Percentiles rank a stretch among this genome's conserved stretches.
These are phyloP conservation scores for Cercis canadensis DNA, from an alignment of 306 rosid genomes.

Conservation along the genomic window DNA sequence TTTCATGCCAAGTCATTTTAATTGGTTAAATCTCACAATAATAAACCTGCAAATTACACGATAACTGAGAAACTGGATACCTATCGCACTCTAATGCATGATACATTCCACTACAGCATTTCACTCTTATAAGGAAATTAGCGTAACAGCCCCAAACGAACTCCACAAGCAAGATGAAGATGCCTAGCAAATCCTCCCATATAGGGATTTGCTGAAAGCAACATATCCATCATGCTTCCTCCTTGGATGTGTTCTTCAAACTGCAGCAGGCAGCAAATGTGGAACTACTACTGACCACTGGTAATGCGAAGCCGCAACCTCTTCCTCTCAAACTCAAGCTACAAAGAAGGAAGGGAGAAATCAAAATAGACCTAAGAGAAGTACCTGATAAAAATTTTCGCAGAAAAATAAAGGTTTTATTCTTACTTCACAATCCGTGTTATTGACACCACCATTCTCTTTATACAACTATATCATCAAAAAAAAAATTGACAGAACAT, in stretches of 20 bases:
- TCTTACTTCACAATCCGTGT: neutral
- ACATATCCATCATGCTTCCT: conserved; percentile 45
- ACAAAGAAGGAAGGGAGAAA: conserved; percentile 18
- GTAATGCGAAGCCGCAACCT: conserved; percentile 72
- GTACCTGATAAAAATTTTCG: neutral
- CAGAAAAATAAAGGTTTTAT: conserved; percentile 4
- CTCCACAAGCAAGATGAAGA: conserved; percentile 43
- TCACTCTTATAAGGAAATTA: conserved; percentile 37
- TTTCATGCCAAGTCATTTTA: conserved; percentile 33
- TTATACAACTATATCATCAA: neutral
- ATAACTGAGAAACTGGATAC: neutral
- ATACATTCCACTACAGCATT: conserved; percentile 35
- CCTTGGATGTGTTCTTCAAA: conserved; percentile 34
- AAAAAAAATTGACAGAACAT: no score
- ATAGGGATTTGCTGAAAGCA: conserved; percentile 41
- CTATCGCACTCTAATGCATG: conserved; percentile 19
- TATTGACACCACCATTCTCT: conserved; percentile 3
- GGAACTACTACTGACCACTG: conserved; percentile 60
- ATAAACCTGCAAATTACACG: conserved; percentile 27
- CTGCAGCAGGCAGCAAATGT: conserved; percentile 35
- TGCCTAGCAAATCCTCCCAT: conserved; percentile 47
- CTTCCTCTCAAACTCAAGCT: conserved; percentile 90
- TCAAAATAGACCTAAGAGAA: conserved; percentile 29
- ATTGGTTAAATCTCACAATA: conserved; percentile 26
- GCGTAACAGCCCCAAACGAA: conserved; percentile 47